Evolutionary conservation across 2,329 filamentous ascomycete genomes (phyloP).

Genomic region (Sordariomycetes sp.): DNA sequence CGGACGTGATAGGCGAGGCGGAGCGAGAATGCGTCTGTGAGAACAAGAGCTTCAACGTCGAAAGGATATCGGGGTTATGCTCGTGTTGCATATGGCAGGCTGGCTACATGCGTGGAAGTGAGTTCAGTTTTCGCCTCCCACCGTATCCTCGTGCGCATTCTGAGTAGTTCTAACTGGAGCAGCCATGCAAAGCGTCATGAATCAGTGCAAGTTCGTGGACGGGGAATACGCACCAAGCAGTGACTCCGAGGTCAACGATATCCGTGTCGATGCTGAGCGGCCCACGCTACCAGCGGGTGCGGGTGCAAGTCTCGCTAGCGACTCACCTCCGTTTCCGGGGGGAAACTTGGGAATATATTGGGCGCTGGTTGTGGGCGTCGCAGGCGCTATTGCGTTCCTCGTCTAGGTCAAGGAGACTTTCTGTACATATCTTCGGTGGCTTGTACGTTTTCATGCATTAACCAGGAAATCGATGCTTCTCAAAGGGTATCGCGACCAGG

Average conservation of each 20-base stretch:
- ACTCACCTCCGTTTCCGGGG: constrained; percentile 2
- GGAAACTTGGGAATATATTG: neutral
- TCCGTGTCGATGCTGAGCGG: constrained; percentile 18
- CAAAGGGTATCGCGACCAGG: too few relatives aligned
- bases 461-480: too few relatives aligned
- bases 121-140: neutral
- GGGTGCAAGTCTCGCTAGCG: constrained; percentile 1
- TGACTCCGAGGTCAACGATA: constrained; percentile 17
- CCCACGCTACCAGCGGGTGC: constrained; percentile 11
- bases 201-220: constrained; percentile 18
- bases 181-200: constrained; percentile 23
- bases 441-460: too few relatives aligned
- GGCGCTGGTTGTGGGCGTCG: neutral
- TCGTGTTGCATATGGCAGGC: constrained; percentile 21
- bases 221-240: constrained; percentile 15
- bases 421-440: too few relatives aligned
- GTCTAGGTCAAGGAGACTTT: neutral
- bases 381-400: neutral
- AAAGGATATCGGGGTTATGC: constrained; percentile 21
- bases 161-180: neutral
- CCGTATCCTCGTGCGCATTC: neutral
- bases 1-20: constrained; percentile 9
- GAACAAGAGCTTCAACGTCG: constrained; percentile 25
- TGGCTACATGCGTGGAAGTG: constrained; percentile 7
- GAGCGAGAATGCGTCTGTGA: constrained; percentile 22